phyloP scores from a whole-genome alignment of 768 basidiomycete genomes.

The Galerina sulciceps region DNA sequence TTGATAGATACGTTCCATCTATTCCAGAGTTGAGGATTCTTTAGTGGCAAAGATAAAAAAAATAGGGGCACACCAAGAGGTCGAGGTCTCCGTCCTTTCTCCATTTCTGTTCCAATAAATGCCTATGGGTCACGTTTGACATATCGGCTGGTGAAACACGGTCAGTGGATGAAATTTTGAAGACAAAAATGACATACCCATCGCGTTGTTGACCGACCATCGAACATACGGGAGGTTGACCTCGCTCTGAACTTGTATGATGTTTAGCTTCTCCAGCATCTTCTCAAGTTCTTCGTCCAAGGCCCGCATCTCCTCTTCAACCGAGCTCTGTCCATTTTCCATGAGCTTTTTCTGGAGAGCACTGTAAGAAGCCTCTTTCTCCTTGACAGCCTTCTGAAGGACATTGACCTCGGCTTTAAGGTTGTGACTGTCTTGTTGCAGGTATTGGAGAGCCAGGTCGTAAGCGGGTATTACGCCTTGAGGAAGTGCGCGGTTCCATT shows the following conservation, averaged over 20 bases:
- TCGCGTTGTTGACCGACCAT: conserved; percentile 79
- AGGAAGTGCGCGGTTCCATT: conserved; percentile 69
- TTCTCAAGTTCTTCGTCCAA: conserved; percentile 43
- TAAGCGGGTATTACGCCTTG: conserved; percentile 75
- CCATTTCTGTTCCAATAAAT: conserved; percentile 85
- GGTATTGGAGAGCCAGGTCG: conserved; percentile 79
- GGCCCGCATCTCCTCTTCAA: conserved; percentile 28
- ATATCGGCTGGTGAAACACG: conserved; percentile 55
- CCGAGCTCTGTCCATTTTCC: conserved; percentile 21
- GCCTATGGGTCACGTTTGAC: conserved; percentile 72
- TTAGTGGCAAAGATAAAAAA: not conserved
- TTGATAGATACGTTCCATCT: conserved; percentile 95
- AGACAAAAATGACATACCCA: conserved; percentile 55
- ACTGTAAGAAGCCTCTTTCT: conserved; percentile 25
- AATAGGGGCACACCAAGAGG: conserved; percentile 62
- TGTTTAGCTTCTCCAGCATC: conserved; percentile 52
- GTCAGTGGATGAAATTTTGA: not conserved
- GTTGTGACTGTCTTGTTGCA: conserved; percentile 61
- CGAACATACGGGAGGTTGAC: conserved; percentile 84
- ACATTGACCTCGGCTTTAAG: conserved; percentile 49
- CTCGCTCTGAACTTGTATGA: conserved; percentile 79
- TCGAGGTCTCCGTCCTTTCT: conserved; percentile 83
- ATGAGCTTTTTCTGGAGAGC: conserved; percentile 22
- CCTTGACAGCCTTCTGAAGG: conserved; percentile 37
- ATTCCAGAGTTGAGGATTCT: not conserved